Conservation (phyloP, 306 rosid species). For the Abrus pulchellus region DNA sequence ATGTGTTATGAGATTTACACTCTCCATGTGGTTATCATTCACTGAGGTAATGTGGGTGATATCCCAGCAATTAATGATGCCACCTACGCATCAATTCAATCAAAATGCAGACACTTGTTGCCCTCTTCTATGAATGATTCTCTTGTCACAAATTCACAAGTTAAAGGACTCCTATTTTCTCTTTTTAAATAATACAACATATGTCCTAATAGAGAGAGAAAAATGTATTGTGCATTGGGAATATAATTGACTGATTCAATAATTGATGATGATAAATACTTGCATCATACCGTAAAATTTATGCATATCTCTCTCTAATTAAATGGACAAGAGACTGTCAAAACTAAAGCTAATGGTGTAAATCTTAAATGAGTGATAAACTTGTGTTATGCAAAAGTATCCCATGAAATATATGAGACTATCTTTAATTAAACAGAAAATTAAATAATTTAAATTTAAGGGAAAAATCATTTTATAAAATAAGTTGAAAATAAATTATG, state of each 20-base stretch:
- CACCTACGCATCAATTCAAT: conserved; percentile 18
- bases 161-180: too few relatives aligned
- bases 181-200: too few relatives aligned
- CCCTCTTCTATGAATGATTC: conserved; percentile 6
- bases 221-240: not conserved
- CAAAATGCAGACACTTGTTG: conserved; percentile 9
- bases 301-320: not conserved
- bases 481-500: too few relatives aligned
- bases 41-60: conserved; percentile 21
- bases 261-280: too few relatives aligned
- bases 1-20: conserved; percentile 29
- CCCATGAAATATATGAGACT: too few relatives aligned
- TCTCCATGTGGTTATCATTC: conserved; percentile 51
- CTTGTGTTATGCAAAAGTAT: not conserved
- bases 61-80: conserved; percentile 39
- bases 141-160: conserved; percentile 14
- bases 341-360: not conserved
- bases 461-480: too few relatives aligned
- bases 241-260: too few relatives aligned
- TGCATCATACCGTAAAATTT: not conserved
- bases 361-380: not conserved
- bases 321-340: not conserved
- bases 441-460: too few relatives aligned
- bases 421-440: too few relatives aligned
- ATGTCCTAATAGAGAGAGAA: too few relatives aligned